Base-by-base conservation (phyloP, 2,329 filamentous ascomycete genomes). In the Orbilia ellipsospora region DNA sequence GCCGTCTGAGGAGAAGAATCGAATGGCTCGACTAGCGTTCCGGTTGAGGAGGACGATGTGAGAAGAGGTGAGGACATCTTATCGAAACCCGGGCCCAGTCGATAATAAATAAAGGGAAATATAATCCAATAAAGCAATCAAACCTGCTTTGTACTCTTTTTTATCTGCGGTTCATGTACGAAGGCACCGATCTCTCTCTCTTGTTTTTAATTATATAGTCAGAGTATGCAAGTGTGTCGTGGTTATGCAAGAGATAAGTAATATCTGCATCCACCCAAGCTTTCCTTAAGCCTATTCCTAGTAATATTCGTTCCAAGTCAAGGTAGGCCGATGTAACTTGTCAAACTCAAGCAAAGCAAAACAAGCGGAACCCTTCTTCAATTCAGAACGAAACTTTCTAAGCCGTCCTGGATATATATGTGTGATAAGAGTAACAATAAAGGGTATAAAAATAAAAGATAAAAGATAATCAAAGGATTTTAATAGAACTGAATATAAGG, bases 221-320 rank as follows among this genome's bases (percentile, higher is more conserved):
- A 36, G 31, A 36, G 62, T 75, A 75, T 75, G 72, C 72, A 64
- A 52, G 59, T 64, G 60, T 72, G 67, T 72, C 67, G 72, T 75
- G 72, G 59, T 65, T 69, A 75, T 75, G 72, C 72, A 75, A 68
- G 72, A 65, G 72, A 69, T 64, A 75, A 69, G 55, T 45, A 61
- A 64, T 75, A 75, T 75, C 45, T 69, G 72, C 72, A 75, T 75
- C 64, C 72, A 69, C 56, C 59, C 31, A 36, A 36, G 31, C 31
- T 36, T 36, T 6, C 31, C 31, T 36, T 36, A 36, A 6, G 31
- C 31, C 64, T 60, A 64, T 64, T 75, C 64, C 64, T 36, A 75
- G 72, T 75, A 75, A 75, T 75, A 64, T 59, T 67, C 63, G 59
- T 60, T 68, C 68, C 31, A 54, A 63, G 63, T 74, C 63, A 68